A percentile compares a stretch with the other conserved stretches of the same genome.
phyloP scores from a whole-genome alignment of 345 rosid species.

The Geranium brycei region DNA sequence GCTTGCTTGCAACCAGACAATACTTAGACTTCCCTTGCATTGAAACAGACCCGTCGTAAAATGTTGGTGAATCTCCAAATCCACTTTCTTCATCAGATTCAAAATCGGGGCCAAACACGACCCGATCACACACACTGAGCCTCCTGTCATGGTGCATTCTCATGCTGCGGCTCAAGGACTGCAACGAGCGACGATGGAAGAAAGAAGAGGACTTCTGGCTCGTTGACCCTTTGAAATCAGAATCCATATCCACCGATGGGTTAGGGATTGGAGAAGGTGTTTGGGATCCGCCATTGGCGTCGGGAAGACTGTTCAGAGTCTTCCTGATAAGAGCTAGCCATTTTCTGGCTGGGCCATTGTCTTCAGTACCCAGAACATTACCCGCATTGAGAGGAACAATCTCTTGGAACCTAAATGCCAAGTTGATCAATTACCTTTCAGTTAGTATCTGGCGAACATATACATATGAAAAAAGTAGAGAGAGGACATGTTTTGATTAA shows the following conservation, averaged over 20 bases:
- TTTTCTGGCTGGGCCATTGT: slow-evolving; percentile 88
- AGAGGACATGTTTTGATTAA: background rate
- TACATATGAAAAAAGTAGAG: background rate
- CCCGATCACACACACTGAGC: slow-evolving; percentile 75
- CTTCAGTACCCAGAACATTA: slow-evolving; percentile 88
- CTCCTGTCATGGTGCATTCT: slow-evolving; percentile 49
- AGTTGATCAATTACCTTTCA: background rate
- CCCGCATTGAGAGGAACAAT: slow-evolving; percentile 98
- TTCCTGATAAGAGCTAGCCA: slow-evolving; percentile 78
- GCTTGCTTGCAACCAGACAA: slow-evolving; percentile 87
- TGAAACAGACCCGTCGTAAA: slow-evolving; percentile 35
- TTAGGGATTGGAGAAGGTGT: slow-evolving; percentile 77
- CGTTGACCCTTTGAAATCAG: slow-evolving; percentile 68
- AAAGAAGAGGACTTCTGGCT: slow-evolving; percentile 43
- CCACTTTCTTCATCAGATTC: slow-evolving; percentile 87
- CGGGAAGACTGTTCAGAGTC: slow-evolving; percentile 81
- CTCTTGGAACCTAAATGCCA: slow-evolving; percentile 69
- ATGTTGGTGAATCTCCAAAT: slow-evolving; percentile 41
- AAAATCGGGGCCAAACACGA: slow-evolving; percentile 47
- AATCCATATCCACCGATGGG: slow-evolving; percentile 71
- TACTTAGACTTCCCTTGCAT: slow-evolving; percentile 56
- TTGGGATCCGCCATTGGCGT: slow-evolving; percentile 34
- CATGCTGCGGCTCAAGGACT: slow-evolving; percentile 59
- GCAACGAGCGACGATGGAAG: slow-evolving; percentile 67
- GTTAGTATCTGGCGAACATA: too few relatives aligned